These are phyloP conservation scores for Colletotrichum sp. DNA, from an alignment of 2,329 filamentous ascomycete species.

Conservation along the genomic window DNA sequence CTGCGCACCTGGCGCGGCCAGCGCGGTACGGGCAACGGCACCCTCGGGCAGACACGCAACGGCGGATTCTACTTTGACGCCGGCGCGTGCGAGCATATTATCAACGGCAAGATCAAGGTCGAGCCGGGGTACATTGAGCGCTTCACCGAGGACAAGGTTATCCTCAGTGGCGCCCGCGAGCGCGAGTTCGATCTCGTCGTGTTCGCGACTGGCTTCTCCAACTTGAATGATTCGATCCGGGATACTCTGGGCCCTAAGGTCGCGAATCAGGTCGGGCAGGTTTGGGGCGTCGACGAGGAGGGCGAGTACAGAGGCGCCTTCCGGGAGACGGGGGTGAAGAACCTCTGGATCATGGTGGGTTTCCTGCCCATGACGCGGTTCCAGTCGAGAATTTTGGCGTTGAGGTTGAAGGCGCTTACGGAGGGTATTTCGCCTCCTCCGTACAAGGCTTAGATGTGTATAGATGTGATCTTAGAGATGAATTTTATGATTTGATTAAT, in stretches of 20 bases:
- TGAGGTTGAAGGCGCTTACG: background rate
- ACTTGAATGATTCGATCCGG: background rate
- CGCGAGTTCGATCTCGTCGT: background rate
- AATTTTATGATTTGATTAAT: background rate
- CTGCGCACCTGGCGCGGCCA: background rate
- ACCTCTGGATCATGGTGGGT: background rate
- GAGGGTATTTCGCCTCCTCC: background rate
- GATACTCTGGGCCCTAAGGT: background rate
- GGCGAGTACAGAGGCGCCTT: background rate
- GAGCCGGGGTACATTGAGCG: background rate
- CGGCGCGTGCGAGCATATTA: background rate
- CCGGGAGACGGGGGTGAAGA: background rate
- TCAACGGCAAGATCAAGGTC: background rate
- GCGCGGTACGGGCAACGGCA: background rate
- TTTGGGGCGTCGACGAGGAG: background rate
- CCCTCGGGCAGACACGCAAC: background rate
- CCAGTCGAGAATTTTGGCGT: background rate
- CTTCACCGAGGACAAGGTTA: background rate
- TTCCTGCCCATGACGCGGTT: background rate
- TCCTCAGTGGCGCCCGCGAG: fast-evolving
- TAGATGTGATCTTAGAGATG: background rate
- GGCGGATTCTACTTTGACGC: background rate
- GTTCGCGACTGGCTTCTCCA: background rate
- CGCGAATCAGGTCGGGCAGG: background rate
- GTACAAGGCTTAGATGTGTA: background rate